These are phyloP conservation scores for Kodamaea fungicola DNA, from an alignment of 1,139 yeast genomes.

Conservation along the genomic window DNA sequence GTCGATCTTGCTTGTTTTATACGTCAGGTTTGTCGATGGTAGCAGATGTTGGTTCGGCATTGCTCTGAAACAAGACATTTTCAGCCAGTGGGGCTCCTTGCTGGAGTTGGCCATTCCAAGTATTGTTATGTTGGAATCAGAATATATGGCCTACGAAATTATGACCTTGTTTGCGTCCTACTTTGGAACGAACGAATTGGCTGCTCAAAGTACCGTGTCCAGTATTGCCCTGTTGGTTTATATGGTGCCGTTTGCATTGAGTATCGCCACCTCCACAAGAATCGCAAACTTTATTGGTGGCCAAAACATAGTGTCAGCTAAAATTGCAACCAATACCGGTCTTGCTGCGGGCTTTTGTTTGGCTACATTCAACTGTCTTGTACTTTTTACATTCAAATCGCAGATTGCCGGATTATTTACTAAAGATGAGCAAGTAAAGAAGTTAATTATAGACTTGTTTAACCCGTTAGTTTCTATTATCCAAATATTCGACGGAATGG, in stretches of 20 bases:
- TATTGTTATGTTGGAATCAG: slow-evolving; percentile 56
- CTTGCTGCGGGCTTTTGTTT: slow-evolving; percentile 54
- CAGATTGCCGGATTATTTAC: slow-evolving; percentile 68
- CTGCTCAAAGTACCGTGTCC: slow-evolving; percentile 86
- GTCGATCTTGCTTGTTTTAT: slow-evolving; percentile 51
- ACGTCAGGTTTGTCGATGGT: slow-evolving; percentile 60
- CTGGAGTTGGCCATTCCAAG: slow-evolving; percentile 59
- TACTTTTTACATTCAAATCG: slow-evolving; percentile 49
- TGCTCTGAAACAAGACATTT: slow-evolving; percentile 40
- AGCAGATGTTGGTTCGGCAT: slow-evolving; percentile 71
- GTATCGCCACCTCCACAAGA: slow-evolving; percentile 83
- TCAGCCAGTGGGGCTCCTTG: slow-evolving; percentile 59
- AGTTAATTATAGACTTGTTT: slow-evolving; percentile 46
- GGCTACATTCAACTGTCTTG: slow-evolving; percentile 54
- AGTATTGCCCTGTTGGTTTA: slow-evolving; percentile 77
- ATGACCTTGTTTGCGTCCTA: slow-evolving; percentile 63
- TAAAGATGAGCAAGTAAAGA: slow-evolving; percentile 61
- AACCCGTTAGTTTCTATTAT: slow-evolving; percentile 68
- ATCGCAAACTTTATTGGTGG: slow-evolving; percentile 89
- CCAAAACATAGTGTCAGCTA: slow-evolving; percentile 57
- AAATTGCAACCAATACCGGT: slow-evolving; percentile 63
- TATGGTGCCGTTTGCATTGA: slow-evolving; percentile 86
- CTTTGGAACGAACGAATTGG: slow-evolving; percentile 78
- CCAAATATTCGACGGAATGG: slow-evolving; percentile 77
- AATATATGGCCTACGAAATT: slow-evolving; percentile 55